Conservation (phyloP, 2,329 filamentous ascomycete species). For the Fusarium sp. region DNA sequence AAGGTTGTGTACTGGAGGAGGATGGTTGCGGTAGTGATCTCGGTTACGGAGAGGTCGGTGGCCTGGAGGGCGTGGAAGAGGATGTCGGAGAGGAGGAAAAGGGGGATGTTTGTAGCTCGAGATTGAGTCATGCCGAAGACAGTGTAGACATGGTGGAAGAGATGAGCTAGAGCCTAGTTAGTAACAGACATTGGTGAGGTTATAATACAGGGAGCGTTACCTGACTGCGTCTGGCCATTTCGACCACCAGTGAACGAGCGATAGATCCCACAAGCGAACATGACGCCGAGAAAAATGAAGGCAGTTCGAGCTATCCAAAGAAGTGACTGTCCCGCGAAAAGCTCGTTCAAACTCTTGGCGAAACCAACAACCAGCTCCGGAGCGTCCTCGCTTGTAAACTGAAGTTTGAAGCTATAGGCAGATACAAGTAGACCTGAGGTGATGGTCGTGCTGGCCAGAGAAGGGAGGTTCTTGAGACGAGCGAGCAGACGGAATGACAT, state of each 20-base stretch:
- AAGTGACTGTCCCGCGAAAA: slow-evolving; percentile 58
- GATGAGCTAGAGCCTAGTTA: slow-evolving; percentile 48
- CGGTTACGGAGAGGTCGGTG: slow-evolving; percentile 61
- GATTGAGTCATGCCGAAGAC: slow-evolving; percentile 90
- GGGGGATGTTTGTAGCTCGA: slow-evolving; percentile 83
- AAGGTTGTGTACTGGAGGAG: slow-evolving; percentile 85
- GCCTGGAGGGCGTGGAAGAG: slow-evolving; percentile 63
- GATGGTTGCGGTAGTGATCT: slow-evolving; percentile 76
- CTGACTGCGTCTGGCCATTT: slow-evolving; percentile 43
- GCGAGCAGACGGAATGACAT: slow-evolving; percentile 60
- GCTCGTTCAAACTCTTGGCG: slow-evolving; percentile 53
- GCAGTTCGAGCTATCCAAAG: slow-evolving; percentile 62
- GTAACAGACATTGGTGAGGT: neutral
- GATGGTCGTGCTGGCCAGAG: slow-evolving; percentile 54
- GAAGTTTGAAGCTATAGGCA: slow-evolving; percentile 86
- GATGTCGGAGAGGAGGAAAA: slow-evolving; percentile 80
- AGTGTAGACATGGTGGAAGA: slow-evolving; percentile 76
- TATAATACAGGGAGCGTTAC: slow-evolving; percentile 35
- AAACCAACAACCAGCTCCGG: slow-evolving; percentile 77
- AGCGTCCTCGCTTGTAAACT: slow-evolving; percentile 87
- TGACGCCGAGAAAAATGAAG: slow-evolving; percentile 59
- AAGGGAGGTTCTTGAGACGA: slow-evolving; percentile 56
- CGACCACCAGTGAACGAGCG: slow-evolving; percentile 49
- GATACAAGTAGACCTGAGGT: slow-evolving; percentile 58
- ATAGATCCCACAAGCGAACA: slow-evolving; percentile 54